These are phyloP conservation scores for Sonneratia alba DNA, from an alignment of 345 rosid species.

Conservation along the genomic window DNA sequence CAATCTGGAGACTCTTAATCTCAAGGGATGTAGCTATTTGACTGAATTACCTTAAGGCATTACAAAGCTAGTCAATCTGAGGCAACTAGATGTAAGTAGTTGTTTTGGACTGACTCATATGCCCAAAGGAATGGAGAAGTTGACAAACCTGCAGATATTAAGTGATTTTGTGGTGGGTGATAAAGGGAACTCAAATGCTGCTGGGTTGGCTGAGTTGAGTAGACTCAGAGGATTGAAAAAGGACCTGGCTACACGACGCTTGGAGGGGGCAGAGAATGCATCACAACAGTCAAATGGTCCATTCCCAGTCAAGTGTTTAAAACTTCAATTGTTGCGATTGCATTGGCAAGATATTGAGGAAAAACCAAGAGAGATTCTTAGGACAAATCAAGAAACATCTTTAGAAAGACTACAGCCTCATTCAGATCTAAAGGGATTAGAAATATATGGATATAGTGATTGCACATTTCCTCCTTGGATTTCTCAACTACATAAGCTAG, in stretches of 20 bases:
- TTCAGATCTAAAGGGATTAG: neutral
- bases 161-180: neutral
- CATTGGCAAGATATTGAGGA: too few relatives aligned
- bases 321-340: too few relatives aligned
- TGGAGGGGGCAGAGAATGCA: too few relatives aligned
- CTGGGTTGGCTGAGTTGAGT: too few relatives aligned
- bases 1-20: neutral
- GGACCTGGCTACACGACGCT: too few relatives aligned
- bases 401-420: neutral
- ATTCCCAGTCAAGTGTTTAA: too few relatives aligned
- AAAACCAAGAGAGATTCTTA: too few relatives aligned
- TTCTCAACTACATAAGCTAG: neutral
- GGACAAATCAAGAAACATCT: too few relatives aligned
- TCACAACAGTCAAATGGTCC: too few relatives aligned
- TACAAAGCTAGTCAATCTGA: neutral
- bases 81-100: neutral
- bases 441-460: neutral
- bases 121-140: neutral
- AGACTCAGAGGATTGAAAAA: too few relatives aligned
- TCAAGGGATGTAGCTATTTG: neutral
- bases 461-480: neutral
- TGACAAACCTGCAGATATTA: neutral
- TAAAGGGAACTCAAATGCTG: neutral
- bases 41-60: neutral
- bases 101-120: neutral